Base-by-base conservation (phyloP, 257 asterid species). In the Jacaranda copaia region DNA sequence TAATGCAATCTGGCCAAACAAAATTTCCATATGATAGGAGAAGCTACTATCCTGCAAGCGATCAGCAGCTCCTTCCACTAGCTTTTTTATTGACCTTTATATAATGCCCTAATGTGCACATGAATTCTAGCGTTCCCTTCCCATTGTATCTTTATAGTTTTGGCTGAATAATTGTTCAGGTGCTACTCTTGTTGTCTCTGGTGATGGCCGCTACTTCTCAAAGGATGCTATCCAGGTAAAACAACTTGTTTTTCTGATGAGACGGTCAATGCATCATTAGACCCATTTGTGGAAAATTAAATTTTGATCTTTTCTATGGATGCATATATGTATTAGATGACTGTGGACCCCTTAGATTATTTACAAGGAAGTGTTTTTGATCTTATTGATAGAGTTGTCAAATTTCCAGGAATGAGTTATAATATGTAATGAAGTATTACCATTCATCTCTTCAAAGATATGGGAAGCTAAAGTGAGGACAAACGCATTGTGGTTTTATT, bases 101-200 rank as follows among this genome's bases (percentile, higher is more conserved):
- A 11, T 39, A 25, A 25, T 35, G 45, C 52, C 32, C 51, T 45
- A 74, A 39, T 48, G 18, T 68, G 59, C 19, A 66, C 80, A 19
- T 67, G 55, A 70, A 72, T 20, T 49, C 46, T 53, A 49, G 56
- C n/a, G 77, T 81, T 53, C 20, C 25, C 59, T 66, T 61, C 59
- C 19, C 8, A 6, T 63, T 32, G 25, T 52, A 76, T 73, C 62
- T 45, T 81, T 40, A 56, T 68, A 68, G 8, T 43, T 79, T 56
- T 70, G 80, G 67, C 63, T 77, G 74, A 55, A 51, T 81, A 42
- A 40, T 78, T 81, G 55, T 84, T 77, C 86, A 93, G 97, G 97
- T 76, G 99, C 96, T 70, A 93, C 97, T 72, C 96, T 93, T 81
- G 98, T 95, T 80, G 99, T 95, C 78, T 95, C 98, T 71, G 99